Base-by-base conservation (phyloP, 768 basidiomycete species). In the Sistotremastrum suecicum region DNA sequence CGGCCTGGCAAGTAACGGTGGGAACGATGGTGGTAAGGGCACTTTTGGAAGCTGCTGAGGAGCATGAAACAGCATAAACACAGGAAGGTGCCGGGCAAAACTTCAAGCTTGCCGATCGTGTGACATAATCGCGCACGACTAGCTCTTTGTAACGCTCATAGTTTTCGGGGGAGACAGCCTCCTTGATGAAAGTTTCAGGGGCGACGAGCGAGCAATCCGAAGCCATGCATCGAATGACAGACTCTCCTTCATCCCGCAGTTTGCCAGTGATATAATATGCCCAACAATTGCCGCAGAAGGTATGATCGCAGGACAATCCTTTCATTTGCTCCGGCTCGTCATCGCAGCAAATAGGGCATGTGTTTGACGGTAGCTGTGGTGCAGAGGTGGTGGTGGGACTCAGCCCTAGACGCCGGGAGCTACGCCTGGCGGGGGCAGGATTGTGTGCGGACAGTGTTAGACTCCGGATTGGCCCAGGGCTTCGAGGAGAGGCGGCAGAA, bases 81-180 rank as follows among this genome's bases (percentile, higher is more conserved):
- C 95, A 99, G 36, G 79, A 76, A 0, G 94, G 92, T 54, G 88
- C 90, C 3, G 95, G 95, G 60, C 95, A 99, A 70, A 86, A 99
- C 62, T 88, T 83, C 58, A 98, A 73, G 46, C 75, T 77, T 32
- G 77, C 65, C 61, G 80, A 82, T 58, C 84, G 86, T 12, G 75
- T 76, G 11, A 99, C 95, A 61, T 84, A 98, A 63, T 94, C 78
- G 45, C 91, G 80, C 42, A 87, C 78, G 42, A 94, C 70, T 33
- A 99, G 75, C 56, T 89, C 87, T 51, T 84, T 78, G 67, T 89
- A 92, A 42, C 90, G 83, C 34, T 57, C 59, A 69, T 69, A 78
- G 47, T 79, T 75, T n/a, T 70, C 70, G 10, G 56, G 53, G 5
- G 68, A 65, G 37, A 91, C 68, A 40, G 75, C 65, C 5, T 70